A percentile compares a stretch with the other conserved stretches of the same genome.
phyloP scores from a whole-genome alignment of 2,329 filamentous ascomycete genomes.

The Graphilbum ipis-grandicollis region DNA sequence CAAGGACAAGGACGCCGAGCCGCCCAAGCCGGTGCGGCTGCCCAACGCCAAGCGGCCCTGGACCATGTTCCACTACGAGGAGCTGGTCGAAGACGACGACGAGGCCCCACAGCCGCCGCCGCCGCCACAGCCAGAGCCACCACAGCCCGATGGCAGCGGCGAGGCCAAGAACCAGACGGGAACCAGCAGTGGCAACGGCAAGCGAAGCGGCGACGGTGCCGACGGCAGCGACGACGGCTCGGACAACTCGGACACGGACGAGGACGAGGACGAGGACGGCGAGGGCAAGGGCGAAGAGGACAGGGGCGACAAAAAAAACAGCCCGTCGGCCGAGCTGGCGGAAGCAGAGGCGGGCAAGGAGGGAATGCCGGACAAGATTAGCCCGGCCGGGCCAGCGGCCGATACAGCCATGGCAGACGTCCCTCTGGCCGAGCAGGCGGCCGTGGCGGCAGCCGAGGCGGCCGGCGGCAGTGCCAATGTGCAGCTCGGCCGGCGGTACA shows the following conservation, averaged over 20 bases:
- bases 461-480: neutral
- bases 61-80: constrained; percentile 60
- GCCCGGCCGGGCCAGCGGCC: too few species aligned
- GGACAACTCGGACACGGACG: constrained; percentile 7
- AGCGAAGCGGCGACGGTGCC: constrained; percentile 1
- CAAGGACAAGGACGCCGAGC: constrained; percentile 37
- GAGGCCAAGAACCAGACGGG: neutral
- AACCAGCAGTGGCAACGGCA: neutral
- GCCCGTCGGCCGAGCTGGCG: too few species aligned
- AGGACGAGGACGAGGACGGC: constrained; percentile 8
- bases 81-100: constrained; percentile 39
- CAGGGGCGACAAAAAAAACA: constrained; percentile 1
- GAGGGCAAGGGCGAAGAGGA: constrained; percentile 1
- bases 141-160: neutral
- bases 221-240: constrained; percentile 7
- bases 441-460: neutral
- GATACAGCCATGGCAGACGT: too few species aligned
- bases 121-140: too few species aligned
- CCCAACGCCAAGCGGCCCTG: constrained; percentile 56
- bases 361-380: neutral
- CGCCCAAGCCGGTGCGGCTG: constrained; percentile 39
- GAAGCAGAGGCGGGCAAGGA: neutral
- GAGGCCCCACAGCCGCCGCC: too few species aligned
- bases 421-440: neutral
- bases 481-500: constrained; percentile 9